Base-by-base conservation (phyloP, 148 eudicot genomes). In the Rhododendron kiyosumense region DNA sequence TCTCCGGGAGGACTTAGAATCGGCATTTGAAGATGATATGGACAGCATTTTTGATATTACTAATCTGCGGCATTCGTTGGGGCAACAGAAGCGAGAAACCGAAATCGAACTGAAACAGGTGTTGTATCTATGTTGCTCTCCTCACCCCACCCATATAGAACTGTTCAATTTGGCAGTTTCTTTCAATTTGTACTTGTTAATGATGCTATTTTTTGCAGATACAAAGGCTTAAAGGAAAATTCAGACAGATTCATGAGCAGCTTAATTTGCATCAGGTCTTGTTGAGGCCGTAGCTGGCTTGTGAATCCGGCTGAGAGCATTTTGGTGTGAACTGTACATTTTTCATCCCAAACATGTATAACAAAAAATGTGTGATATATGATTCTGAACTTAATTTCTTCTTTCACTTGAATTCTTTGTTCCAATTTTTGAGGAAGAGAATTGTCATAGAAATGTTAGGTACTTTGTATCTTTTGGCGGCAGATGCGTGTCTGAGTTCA, bases 91-190 rank as follows among this genome's bases (percentile, higher is more conserved):
- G 87, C 90, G 92, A 86, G 96, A 95, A 84, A 88, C 91, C 12
- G 99, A 95, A 89, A 92, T 95, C 49, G 98, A 93, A 87, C 93
- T 95, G 43, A 95, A 92, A 88, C 88, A 96, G 92, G 98, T 96
- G 90, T 41, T 4, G 69, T 9, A 26, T 61, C 82, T 24, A 49
- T 84, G 79, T 14, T 78, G n/a, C 69, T 52, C 38, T 78, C 79
- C 24, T 41, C 11, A 59, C 41, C 32, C 74, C 11, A 59, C 41
- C 32, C 74, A 32, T 57, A 38, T 26, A 5, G 30, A 38, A 54
- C 77, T 59, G 20, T 41, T 78, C 7, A 69, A 38, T 7, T 32
- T 67, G 45, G 79, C 45, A 83, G 57, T 73, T 49, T 79, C 17
- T 51, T 61, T 82, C 5, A 15, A 38, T 67, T 4, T 77, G 82